Evolutionary conservation across 345 rosid genomes (phyloP).

Genomic region (Eucalyptus regnans): DNA sequence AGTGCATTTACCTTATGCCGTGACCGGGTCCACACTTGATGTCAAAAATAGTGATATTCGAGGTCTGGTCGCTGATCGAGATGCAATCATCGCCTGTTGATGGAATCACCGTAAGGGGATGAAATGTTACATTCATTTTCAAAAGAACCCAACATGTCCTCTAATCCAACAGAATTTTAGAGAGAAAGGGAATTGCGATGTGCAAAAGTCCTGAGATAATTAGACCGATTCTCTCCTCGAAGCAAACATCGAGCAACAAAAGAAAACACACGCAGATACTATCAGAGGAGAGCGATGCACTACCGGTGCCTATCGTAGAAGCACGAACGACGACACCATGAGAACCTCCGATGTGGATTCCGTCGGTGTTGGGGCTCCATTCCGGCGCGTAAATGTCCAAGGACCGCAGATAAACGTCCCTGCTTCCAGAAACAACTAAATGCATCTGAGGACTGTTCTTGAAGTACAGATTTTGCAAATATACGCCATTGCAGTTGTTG

Average conservation of each 20-base stretch:
- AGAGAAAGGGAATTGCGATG: background rate
- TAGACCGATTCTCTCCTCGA: background rate
- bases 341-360: constrained; percentile 14
- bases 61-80: background rate
- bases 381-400: constrained; percentile 1
- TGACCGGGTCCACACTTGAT: constrained; percentile 3
- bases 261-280: background rate
- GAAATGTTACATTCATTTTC: background rate
- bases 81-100: constrained; percentile 4
- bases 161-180: background rate
- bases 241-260: background rate
- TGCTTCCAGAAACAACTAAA: background rate
- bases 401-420: background rate
- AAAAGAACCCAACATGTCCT: background rate
- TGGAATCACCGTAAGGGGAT: background rate
- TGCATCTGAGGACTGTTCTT: background rate
- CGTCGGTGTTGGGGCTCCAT: constrained; percentile 35
- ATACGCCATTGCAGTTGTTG: background rate
- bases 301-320: constrained; percentile 4
- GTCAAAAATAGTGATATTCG: background rate
- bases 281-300: background rate
- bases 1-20: background rate
- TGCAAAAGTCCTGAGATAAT: background rate
- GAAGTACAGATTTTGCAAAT: background rate
- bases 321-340: background rate